Evolutionary conservation across 495 filamentous ascomycete genomes (phyloP).

Genomic region (Lepraria neglecta): DNA sequence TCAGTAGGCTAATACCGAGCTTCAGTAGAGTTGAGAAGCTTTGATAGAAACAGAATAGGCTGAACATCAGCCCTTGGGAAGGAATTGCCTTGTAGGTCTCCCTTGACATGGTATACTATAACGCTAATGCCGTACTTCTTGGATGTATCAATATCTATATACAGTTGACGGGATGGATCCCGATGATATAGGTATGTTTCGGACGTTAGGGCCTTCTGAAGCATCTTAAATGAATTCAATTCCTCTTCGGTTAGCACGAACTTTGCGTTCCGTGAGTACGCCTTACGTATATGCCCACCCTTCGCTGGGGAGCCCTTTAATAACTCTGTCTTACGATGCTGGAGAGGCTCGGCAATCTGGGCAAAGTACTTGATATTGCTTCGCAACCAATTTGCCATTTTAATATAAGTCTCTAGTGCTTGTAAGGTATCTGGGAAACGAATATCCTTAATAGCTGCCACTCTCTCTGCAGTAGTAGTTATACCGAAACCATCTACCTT

Average conservation of each 20-base stretch:
- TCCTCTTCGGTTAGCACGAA: not conserved
- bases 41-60: not conserved
- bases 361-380: too few species aligned
- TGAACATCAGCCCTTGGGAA: not conserved
- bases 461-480: too few species aligned
- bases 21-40: not conserved
- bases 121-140: not conserved
- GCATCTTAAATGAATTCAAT: not conserved
- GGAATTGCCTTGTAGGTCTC: too few species aligned
- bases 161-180: not conserved
- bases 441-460: too few species aligned
- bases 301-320: too few species aligned
- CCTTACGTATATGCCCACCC: too few species aligned
- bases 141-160: not conserved
- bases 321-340: too few species aligned
- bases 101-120: not conserved
- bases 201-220: not conserved
- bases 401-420: too few species aligned
- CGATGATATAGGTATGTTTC: not conserved
- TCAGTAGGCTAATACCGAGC: slow-evolving; percentile 18
- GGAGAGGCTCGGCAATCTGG: too few species aligned
- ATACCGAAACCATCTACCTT: not conserved
- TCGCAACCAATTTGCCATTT: too few species aligned
- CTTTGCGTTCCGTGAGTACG: not conserved
- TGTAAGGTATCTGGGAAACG: too few species aligned